These are phyloP conservation scores for Salmacisia buchloeana DNA, from an alignment of 1,284 basidiomycete species.

Conservation along the genomic window DNA sequence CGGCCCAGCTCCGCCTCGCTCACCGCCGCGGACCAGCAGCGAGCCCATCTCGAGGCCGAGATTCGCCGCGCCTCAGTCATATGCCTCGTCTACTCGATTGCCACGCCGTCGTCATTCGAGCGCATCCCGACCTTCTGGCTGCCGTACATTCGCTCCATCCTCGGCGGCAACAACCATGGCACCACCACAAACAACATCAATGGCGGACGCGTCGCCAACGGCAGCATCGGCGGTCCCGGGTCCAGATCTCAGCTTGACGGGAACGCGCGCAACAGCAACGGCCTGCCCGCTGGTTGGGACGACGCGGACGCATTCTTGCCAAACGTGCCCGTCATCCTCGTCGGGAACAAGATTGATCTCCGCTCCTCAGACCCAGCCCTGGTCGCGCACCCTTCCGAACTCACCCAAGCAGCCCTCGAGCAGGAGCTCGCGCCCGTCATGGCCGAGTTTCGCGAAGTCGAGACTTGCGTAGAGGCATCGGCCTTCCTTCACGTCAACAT, in stretches of 20 bases:
- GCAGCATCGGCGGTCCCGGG: too few relatives aligned
- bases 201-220: neutral
- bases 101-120: conserved; percentile 90
- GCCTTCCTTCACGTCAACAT: conserved; percentile 74
- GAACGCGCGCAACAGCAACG: too few relatives aligned
- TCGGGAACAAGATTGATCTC: conserved; percentile 97
- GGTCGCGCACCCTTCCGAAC: conserved; percentile 39
- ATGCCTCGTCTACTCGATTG: conserved; percentile 88
- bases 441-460: conserved; percentile 59
- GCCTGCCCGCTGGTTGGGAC: too few relatives aligned
- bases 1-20: conserved; percentile 20
- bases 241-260: too few relatives aligned
- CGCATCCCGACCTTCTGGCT: conserved; percentile 98
- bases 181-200: conserved; percentile 58
- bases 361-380: conserved; percentile 64
- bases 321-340: conserved; percentile 90
- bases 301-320: neutral
- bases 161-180: too few relatives aligned
- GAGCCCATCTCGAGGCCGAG: conserved; percentile 83
- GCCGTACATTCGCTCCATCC: conserved; percentile 89
- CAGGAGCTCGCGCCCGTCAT: conserved; percentile 56
- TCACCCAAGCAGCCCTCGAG: conserved; percentile 88
- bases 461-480: conserved; percentile 95
- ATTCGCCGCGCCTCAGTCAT: conserved; percentile 96
- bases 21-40: conserved; percentile 58